Evolutionary conservation across 352 stramenopile genomes (phyloP), one percentile per base, ranked within the genome.

Genomic region (Hyphochytrium catenoides): DNA sequence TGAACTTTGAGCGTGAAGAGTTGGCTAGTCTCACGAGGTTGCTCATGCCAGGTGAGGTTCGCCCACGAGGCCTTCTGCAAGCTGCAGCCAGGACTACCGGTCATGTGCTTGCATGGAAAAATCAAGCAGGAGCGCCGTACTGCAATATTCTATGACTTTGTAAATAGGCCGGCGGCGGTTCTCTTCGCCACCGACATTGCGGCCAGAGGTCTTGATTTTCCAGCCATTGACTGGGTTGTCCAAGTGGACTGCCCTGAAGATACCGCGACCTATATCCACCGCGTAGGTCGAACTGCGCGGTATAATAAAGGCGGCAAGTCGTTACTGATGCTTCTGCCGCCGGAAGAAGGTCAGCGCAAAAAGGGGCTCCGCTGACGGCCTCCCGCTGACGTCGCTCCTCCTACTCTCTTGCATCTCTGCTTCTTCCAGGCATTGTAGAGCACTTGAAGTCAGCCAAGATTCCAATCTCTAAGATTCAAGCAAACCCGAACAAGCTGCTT

Each of bases 161-260:
- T 95, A 14, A 83, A 82, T 62, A 83, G 81, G 16, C 68, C 68
- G 0, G 62, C 71, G n/a, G 65, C 62, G 9, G 87, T 97, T 25
- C 46, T 99, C 8, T 96, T 99, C 52, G 83, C 84, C 3, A 99
- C 93, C 0, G 93, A 99, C 54, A 91, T 99, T 38, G 91, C 90
- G 0, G 78, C 88, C 4, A 65, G 93, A 26, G 91, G 93, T 19
- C 62, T 98, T 14, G 93, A 99, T 46, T 98, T 99, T 58, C 89
- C 90, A 8, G 60, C 76, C 24, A 87, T 98, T 12, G 89, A 98
- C 62, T 99, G 91, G 91, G 91, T 99, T n/a, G 39, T 90, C 33
- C 72, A 93, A 55, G 69, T 93, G 3, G 93, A 99, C 56, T 91
- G 82, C 20, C 91, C 91, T 0, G 90, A 98, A 59, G 90, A 98